These are phyloP conservation scores for Narthecium ossifragum DNA, from an alignment of 106 monocot genomes.

Conservation along the genomic window DNA sequence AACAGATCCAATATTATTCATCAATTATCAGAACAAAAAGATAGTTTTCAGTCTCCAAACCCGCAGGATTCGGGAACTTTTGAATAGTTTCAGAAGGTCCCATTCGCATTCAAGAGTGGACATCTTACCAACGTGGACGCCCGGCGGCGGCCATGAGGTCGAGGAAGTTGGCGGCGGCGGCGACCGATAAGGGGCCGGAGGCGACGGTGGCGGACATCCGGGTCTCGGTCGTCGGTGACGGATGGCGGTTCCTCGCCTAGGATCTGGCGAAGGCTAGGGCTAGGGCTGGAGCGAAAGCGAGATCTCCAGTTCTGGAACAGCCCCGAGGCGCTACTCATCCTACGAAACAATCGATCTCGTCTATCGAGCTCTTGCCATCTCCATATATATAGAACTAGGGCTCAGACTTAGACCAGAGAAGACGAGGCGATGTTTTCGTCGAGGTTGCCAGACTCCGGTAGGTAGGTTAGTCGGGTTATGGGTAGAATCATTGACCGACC, in stretches of 20 bases:
- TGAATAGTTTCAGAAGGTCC: neutral
- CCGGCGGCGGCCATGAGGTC: neutral
- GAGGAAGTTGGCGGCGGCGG: conserved; percentile 8
- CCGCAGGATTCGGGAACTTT: neutral
- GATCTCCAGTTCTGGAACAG: conserved; percentile 34
- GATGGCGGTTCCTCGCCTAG: conserved; percentile 2
- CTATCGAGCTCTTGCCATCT: too few relatives aligned
- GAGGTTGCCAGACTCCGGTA: neutral
- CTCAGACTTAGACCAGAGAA: neutral
- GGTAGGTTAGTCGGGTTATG: neutral
- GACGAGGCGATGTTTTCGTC: neutral
- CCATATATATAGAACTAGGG: too few relatives aligned
- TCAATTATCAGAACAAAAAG: neutral
- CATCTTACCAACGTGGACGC: neutral
- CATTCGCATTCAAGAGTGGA: too few relatives aligned
- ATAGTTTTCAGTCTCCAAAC: neutral
- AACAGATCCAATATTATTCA: neutral
- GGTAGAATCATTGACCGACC: too few relatives aligned
- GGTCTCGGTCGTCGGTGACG: conserved; percentile 8
- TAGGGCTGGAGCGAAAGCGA: conserved; percentile 15
- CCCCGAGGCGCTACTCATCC: conserved; percentile 47
- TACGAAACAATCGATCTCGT: too few relatives aligned
- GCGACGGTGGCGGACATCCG: neutral
- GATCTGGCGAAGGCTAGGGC: conserved; percentile 7
- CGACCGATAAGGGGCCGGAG: conserved; percentile 2